Evolutionary conservation across 2,329 filamentous ascomycete genomes (phyloP).

Genomic region (Scolecobasidium constrictum): DNA sequence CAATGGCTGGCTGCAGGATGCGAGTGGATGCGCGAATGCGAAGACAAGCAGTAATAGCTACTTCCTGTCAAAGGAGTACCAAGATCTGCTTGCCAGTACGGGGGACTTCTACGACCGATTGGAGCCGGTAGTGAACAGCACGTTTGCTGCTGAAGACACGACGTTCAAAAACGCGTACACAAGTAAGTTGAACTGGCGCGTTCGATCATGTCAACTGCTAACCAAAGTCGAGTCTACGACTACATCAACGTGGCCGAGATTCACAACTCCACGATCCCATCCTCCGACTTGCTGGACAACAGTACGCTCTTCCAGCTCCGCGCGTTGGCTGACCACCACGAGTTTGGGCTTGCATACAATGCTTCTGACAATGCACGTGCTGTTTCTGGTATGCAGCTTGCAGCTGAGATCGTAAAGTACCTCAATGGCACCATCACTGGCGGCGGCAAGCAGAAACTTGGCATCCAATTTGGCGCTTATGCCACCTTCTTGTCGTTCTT

Average conservation of each 20-base stretch:
- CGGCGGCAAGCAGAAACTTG: conserved; percentile 29
- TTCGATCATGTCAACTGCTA: neutral
- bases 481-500: conserved; percentile 52
- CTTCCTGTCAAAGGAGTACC: conserved; percentile 42
- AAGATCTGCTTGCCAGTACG: conserved; percentile 35
- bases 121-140: conserved; percentile 40
- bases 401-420: conserved; percentile 32
- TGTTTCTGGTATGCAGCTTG: conserved; percentile 37
- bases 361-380: conserved; percentile 36
- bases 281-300: conserved; percentile 47
- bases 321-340: conserved; percentile 66
- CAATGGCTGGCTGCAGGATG: conserved; percentile 46
- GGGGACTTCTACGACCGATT: conserved; percentile 42
- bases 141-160: conserved; percentile 37
- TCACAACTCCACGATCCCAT: conserved; percentile 53
- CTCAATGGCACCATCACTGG: conserved; percentile 32
- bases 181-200: conserved; percentile 39
- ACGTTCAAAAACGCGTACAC: conserved; percentile 53
- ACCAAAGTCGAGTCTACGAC: conserved; percentile 38
- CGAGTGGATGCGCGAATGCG: conserved; percentile 44
- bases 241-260: conserved; percentile 52
- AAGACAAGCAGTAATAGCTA: conserved; percentile 48
- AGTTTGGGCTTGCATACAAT: conserved; percentile 79
- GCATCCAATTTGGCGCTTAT: conserved; percentile 52
- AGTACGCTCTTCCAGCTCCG: conserved; percentile 52